Evolutionary conservation across 1,284 basidiomycete species (phyloP).

Genomic region (Rhizopogon parksii): DNA sequence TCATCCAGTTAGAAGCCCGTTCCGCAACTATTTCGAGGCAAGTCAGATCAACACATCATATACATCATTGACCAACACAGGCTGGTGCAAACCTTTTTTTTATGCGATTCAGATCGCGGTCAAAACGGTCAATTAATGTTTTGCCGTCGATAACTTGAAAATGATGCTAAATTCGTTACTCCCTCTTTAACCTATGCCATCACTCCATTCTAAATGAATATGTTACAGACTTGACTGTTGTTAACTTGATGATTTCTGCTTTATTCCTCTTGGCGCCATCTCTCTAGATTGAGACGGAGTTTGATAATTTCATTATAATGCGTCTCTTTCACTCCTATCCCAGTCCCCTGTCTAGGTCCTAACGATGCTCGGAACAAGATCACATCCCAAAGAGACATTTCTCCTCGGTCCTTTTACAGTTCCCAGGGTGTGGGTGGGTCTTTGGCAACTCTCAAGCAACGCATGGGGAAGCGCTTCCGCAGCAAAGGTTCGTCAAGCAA

Average conservation of each 20-base stretch:
- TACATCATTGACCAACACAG: conserved; percentile 13
- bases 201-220: too few species aligned
- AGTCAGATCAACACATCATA: conserved; percentile 9
- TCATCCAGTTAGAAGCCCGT: conserved; percentile 10
- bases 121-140: not conserved
- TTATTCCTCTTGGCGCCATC: conserved; percentile 5
- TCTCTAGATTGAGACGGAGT: conserved; percentile 24
- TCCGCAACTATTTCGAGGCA: conserved; percentile 18
- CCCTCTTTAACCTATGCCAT: not conserved
- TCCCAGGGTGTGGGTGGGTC: conserved; percentile 67
- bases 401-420: conserved; percentile 51
- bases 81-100: conserved; percentile 9
- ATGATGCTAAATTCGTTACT: not conserved
- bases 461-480: conserved; percentile 74
- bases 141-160: not conserved
- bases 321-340: conserved; percentile 7
- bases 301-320: conserved; percentile 26
- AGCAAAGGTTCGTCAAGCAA: conserved; percentile 57
- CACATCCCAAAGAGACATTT: conserved; percentile 41
- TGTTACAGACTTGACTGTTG: not conserved
- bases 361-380: conserved; percentile 16
- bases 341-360: not conserved
- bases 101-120: not conserved
- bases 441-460: conserved; percentile 79
- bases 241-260: not conserved